Evolutionary conservation across 768 basidiomycete species (phyloP), one percentile per base, ranked within the genome.

Genomic region (Pleurotus salmoneostramineus): DNA sequence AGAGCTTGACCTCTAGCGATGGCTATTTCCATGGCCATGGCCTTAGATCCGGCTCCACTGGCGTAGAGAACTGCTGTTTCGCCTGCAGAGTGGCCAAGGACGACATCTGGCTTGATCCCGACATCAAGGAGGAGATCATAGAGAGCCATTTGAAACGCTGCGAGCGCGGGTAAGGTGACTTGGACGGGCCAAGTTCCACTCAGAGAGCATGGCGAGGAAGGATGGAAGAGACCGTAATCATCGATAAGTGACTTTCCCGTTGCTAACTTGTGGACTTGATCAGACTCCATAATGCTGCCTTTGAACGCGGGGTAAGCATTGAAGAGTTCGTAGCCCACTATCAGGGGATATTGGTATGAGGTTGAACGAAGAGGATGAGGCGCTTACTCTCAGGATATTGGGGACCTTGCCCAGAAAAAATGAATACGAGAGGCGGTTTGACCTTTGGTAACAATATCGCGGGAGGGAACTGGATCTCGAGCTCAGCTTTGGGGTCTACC

Each of bases 11-110:
- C 76, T 17, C 78, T 73, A 36, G 72, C 72, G 45, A 80, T 73
- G 1, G 78, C 71, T 5, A 81, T 58, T 59, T 78, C 75, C 33
- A 81, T 54, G 1, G 75, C 77, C 70, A 77, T 68, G 0, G 66
- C 70, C 50, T 72, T 72, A 0, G 74, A 61, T 1, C 64, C 72
- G 4, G 79, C 76, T 21, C 78, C 77, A 4, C 74, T 77, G 0
- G 77, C 72, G 55, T 77, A 78, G 6, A 80, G 57, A 12, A 79
- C 50, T 0, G 74, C 74, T 0, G 77, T 76, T 60, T 81, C 79
- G 7, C 79, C 79, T 10, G 77, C 77, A 15, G 79, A 80, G 63
- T 80, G 78, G 0, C 80, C 80, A 4, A 80, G 49, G 11, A 79
- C 64, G 4, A 66, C 64, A 43, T 77, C 71, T 0, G 80, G 77